A percentile compares a stretch with the other conserved stretches of the same genome.
phyloP scores from a whole-genome alignment of 1,284 basidiomycete species.

The Irpex sp. region DNA sequence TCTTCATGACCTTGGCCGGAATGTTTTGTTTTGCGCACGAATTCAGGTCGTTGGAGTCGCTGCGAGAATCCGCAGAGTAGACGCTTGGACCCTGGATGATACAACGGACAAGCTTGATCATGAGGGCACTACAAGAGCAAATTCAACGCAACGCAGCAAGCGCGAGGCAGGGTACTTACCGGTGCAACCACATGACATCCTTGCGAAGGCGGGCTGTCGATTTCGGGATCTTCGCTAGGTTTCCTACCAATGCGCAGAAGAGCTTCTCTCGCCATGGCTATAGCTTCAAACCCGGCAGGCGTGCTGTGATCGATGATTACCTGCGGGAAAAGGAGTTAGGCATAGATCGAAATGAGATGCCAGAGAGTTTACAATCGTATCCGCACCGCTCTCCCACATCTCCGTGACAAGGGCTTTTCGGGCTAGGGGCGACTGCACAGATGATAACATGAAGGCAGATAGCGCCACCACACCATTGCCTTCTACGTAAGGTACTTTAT shows the following conservation, averaged over 20 bases:
- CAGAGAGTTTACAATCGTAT: conserved; percentile 58
- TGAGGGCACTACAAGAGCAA: conserved; percentile 76
- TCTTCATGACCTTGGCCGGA: conserved; percentile 82
- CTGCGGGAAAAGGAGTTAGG: conserved; percentile 34
- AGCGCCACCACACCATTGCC: conserved; percentile 67
- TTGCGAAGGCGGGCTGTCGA: conserved; percentile 31
- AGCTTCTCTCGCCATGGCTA: conserved; percentile 82
- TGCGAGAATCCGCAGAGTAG: conserved; percentile 85
- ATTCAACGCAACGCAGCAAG: conserved; percentile 17
- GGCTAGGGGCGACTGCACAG: conserved; percentile 58
- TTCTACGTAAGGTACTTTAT: conserved; percentile 33
- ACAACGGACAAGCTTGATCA: conserved; percentile 81
- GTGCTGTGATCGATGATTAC: conserved; percentile 87
- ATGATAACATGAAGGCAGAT: conserved; percentile 83
- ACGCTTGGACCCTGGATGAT: conserved; percentile 45
- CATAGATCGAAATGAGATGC: not conserved
- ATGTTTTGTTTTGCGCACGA: conserved; percentile 87
- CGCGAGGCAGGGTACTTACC: conserved; percentile 39
- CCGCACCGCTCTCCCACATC: conserved; percentile 89
- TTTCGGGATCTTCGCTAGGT: conserved; percentile 47
- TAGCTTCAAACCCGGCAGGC: conserved; percentile 72
- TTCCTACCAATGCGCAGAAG: conserved; percentile 67
- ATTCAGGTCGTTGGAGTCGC: conserved; percentile 80
- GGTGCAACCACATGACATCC: conserved; percentile 84
- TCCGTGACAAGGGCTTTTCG: conserved; percentile 72